Evolutionary conservation across 2,329 filamentous ascomycete genomes (phyloP).

Genomic region (Colletotrichum viniferum): DNA sequence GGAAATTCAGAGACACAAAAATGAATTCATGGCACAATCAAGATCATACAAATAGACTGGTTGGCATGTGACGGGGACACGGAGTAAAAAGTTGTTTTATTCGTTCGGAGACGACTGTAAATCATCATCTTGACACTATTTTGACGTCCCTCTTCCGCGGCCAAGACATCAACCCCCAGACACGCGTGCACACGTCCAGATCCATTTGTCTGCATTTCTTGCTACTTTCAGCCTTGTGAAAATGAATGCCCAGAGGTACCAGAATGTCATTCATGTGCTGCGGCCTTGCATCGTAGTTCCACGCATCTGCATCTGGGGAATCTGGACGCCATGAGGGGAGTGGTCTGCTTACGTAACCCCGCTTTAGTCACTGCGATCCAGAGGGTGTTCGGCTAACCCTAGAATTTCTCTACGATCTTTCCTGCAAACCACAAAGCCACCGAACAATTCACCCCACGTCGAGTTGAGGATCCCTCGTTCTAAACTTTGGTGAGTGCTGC

Average conservation of each 20-base stretch:
- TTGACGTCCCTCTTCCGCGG: neutral
- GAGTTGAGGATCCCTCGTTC: constrained; percentile 30
- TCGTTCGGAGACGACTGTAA: constrained; percentile 10
- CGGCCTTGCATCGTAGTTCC: neutral
- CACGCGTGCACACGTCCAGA: neutral
- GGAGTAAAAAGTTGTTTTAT: constrained; percentile 21
- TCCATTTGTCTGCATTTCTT: neutral
- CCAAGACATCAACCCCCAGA: neutral
- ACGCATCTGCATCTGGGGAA: neutral
- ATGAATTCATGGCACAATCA: constrained; percentile 36
- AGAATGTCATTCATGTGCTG: neutral
- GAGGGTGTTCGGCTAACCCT: constrained; percentile 44
- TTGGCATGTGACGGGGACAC: constrained; percentile 21
- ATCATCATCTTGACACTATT: constrained; percentile 5
- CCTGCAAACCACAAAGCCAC: constrained; percentile 21
- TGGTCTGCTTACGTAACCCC: constrained; percentile 43
- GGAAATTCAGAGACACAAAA: constrained; percentile 60
- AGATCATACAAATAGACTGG: constrained; percentile 20
- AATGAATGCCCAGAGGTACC: neutral
- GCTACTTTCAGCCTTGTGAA: neutral
- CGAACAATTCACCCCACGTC: constrained; percentile 7
- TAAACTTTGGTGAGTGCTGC: constrained; percentile 39
- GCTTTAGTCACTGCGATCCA: constrained; percentile 35
- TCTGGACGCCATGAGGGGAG: neutral
- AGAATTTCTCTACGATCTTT: constrained; percentile 46